Evolutionary conservation across 208 protist genomes (phyloP).

Genomic region (Borovskyia barvae): DNA sequence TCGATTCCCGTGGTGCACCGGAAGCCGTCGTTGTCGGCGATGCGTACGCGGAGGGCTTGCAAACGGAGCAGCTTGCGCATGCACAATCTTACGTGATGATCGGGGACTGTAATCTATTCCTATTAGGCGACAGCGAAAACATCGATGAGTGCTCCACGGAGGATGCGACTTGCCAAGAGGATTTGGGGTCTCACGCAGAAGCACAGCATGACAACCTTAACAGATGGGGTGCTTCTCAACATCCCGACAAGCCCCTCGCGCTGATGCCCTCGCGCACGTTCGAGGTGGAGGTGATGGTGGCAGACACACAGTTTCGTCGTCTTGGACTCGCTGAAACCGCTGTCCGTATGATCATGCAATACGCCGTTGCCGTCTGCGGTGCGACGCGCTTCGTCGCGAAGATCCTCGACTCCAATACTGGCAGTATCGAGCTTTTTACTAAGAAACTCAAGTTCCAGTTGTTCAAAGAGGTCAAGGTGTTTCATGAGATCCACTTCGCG

Average conservation of each 20-base stretch:
- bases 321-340: slow-evolving; percentile 72
- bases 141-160: slow-evolving; percentile 4
- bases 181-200: too few relatives aligned
- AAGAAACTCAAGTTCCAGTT: slow-evolving; percentile 59
- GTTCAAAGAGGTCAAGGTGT: slow-evolving; percentile 78
- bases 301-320: slow-evolving; percentile 59
- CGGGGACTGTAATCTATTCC: slow-evolving; percentile 92
- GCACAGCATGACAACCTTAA: not conserved
- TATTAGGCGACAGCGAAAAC: slow-evolving; percentile 36
- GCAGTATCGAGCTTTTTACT: slow-evolving; percentile 74
- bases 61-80: not conserved
- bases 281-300: slow-evolving; percentile 92
- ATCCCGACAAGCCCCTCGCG: not conserved
- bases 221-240: not conserved
- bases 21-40: not conserved
- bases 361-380: slow-evolving; percentile 64
- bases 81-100: slow-evolving; percentile 52
- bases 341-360: slow-evolving; percentile 84
- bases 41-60: not conserved
- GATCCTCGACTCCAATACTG: slow-evolving; percentile 76
- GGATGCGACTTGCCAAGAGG: not conserved
- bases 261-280: slow-evolving; percentile 31
- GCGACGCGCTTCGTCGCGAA: slow-evolving; percentile 85
- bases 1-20: not conserved
- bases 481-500: slow-evolving; percentile 74